phyloP scores from a whole-genome alignment of 139 green algal genomes.

The Yamagishiella unicocca region DNA sequence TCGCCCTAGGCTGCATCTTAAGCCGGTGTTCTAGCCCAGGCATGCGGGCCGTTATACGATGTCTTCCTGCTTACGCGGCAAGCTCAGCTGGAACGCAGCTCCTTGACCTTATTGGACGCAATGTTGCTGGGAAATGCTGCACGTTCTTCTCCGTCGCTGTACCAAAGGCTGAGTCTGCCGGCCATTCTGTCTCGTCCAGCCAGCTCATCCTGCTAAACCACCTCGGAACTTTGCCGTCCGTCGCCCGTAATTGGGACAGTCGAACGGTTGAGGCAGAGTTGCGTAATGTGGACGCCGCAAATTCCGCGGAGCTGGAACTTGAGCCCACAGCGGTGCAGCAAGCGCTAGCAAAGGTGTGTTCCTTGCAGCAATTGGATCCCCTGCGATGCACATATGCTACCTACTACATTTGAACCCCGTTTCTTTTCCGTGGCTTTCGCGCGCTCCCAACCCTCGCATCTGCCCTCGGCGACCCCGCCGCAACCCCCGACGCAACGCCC shows the following conservation, averaged over 20 bases:
- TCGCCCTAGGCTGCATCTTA: no score
- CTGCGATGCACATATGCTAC: no score
- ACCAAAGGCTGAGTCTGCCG: not conserved
- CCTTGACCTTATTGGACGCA: not conserved
- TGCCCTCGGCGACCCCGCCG: no score
- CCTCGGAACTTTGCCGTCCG: not conserved
- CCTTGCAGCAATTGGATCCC: no score
- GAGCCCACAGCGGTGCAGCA: constrained; percentile 29
- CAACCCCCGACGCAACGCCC: not conserved
- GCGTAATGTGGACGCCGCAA: not conserved
- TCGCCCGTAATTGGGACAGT: not conserved
- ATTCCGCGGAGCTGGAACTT: not conserved
- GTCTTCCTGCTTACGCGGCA: not conserved
- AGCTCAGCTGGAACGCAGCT: not conserved
- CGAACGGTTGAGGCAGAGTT: not conserved
- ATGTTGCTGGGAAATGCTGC: not conserved
- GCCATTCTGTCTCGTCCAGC: not conserved
- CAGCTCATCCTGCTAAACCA: constrained; percentile 12
- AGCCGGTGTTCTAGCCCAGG: no score
- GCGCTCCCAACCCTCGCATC: no score
- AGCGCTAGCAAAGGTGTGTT: not conserved
- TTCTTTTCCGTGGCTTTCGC: no score
- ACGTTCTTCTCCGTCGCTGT: not conserved
- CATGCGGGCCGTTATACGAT: not conserved
- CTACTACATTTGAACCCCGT: no score